phyloP scores from a whole-genome alignment of 495 filamentous ascomycete species.

The Aspergillus indologenus region DNA sequence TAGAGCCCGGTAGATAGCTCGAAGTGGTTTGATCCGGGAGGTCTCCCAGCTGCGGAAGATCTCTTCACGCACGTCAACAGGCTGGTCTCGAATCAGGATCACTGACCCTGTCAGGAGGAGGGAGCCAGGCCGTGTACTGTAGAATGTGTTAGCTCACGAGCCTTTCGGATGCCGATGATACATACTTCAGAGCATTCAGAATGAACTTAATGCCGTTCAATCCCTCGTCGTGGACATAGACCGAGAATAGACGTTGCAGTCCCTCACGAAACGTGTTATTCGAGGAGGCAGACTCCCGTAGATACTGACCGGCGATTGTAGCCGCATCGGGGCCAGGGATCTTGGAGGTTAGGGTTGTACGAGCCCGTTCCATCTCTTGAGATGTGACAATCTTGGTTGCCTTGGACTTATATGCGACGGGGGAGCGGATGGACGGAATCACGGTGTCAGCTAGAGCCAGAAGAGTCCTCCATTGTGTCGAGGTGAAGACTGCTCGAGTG shows the following conservation, averaged over 20 bases:
- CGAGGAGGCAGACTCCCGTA: conserved; percentile 49
- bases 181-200: conserved; percentile 54
- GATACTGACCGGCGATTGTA: conserved; percentile 37
- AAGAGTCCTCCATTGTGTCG: conserved; percentile 54
- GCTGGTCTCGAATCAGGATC: conserved; percentile 60
- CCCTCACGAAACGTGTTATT: conserved; percentile 44
- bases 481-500: conserved; percentile 39
- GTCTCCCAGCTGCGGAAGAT: conserved; percentile 57
- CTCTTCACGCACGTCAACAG: conserved; percentile 55
- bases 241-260: conserved; percentile 42
- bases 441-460: conserved; percentile 54
- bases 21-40: conserved; percentile 57
- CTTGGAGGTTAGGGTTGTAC: conserved; percentile 25
- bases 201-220: conserved; percentile 50
- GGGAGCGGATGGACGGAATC: conserved; percentile 48
- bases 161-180: neutral
- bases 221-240: conserved; percentile 45
- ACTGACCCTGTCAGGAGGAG: conserved; percentile 63
- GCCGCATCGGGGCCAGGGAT: conserved; percentile 32
- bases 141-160: conserved; percentile 10
- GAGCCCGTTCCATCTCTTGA: conserved; percentile 33
- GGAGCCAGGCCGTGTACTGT: conserved; percentile 66
- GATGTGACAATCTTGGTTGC: conserved; percentile 35
- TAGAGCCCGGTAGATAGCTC: conserved; percentile 54
- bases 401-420: conserved; percentile 22